Evolutionary conservation across 2,329 filamentous ascomycete species (phyloP).

Genomic region (Colletotrichum nymphaeae): DNA sequence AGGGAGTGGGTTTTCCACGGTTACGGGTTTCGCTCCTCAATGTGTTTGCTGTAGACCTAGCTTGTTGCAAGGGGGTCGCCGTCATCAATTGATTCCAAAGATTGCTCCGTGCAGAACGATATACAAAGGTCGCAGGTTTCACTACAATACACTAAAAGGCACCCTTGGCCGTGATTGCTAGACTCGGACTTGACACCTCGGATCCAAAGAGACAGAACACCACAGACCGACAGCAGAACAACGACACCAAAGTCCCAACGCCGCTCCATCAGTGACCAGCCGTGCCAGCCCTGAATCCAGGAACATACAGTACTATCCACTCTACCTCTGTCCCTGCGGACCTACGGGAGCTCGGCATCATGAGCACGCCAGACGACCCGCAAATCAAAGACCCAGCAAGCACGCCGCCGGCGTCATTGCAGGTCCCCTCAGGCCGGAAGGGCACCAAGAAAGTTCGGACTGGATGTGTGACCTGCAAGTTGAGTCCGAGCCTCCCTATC

Average conservation of each 20-base stretch:
- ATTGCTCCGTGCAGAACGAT: not conserved
- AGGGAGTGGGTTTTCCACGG: not conserved
- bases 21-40: not conserved
- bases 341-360: not conserved
- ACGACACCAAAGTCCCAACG: not conserved
- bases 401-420: slow-evolving; percentile 18
- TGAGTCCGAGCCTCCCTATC: slow-evolving; percentile 45
- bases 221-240: not conserved
- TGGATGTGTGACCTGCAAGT: slow-evolving; percentile 67
- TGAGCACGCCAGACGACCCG: not conserved
- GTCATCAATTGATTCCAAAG: not conserved
- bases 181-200: slow-evolving; percentile 24
- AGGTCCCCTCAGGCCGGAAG: slow-evolving; percentile 45
- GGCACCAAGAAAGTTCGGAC: slow-evolving; percentile 59
- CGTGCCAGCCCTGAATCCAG: not conserved
- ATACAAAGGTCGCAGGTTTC: not conserved
- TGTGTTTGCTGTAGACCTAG: not conserved
- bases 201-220: not conserved
- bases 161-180: slow-evolving; percentile 12
- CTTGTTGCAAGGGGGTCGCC: not conserved
- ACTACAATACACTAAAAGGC: not conserved
- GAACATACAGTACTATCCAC: not conserved
- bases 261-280: not conserved
- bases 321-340: not conserved
- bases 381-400: slow-evolving; percentile 11